Conservation (phyloP, 495 filamentous ascomycete genomes). For the Neurospora sp. region DNA sequence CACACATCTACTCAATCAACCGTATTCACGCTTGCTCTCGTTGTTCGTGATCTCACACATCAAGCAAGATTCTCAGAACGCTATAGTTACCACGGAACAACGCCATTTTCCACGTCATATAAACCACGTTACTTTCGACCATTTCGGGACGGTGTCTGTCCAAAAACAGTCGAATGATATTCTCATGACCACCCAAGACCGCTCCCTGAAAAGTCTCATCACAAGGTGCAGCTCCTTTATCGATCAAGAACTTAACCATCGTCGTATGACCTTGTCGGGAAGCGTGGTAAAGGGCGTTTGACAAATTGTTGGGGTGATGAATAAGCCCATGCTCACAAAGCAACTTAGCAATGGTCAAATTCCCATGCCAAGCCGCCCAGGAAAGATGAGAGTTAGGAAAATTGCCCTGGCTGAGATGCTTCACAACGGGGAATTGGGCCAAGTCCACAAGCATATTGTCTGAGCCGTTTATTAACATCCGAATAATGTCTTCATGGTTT, state of each 20-base stretch:
- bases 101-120: no score
- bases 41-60: no score
- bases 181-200: no score
- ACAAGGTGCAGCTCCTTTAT: no score
- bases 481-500: neutral
- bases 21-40: no score
- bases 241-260: fast-evolving
- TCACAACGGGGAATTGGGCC: neutral
- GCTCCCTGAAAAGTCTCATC: no score
- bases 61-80: no score
- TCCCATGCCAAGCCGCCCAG: neutral
- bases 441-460: neutral
- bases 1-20: no score
- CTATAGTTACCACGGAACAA: no score
- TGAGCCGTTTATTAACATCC: neutral
- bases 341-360: neutral
- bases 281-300: neutral
- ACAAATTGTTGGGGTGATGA: neutral
- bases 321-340: neutral
- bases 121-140: no score
- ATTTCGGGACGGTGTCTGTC: no score
- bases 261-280: neutral
- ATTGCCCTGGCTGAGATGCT: neutral
- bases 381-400: neutral
- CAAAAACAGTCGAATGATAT: no score